Evolutionary conservation across 208 protist species (phyloP), one percentile per base, ranked within the genome.

Genomic region (Acanthamoeba castellanii): DNA sequence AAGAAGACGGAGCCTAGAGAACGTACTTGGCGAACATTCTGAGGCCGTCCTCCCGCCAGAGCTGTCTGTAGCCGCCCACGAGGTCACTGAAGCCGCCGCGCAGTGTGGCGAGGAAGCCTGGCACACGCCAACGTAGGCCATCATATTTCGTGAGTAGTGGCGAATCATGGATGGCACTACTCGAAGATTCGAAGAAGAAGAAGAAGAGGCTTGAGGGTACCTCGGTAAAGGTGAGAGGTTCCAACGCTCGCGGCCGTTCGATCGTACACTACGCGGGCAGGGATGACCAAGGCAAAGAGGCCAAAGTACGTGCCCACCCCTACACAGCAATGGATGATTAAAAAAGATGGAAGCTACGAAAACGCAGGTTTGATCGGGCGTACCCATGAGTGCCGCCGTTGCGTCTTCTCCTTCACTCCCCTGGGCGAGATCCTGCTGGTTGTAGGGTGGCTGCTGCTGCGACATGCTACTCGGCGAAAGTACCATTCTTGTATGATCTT

Each of bases 381-480:
- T 52, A 82, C 74, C 74, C 34, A 27, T 3, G 25, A 82, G 74
- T 55, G 68, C 8, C 4, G n/a, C 18, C 32, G 68, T 82, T 82
- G 74, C 0, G 9, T 82, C 37, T n/a, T 82, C 74, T 8, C 16
- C 34, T 13, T 34, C 30, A 22, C 70, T n/a, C 2, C 18, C 18
- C 3, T 52, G 37, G 13, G 68, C 22, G 7, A 45, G 8, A 27
- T 52, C 74, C 37, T 82, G 74, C 32, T 82, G 74, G 16, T 42
- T 42, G 74, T 82, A 82, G 37, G 74, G 74, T 14, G 74, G 72
- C 72, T 81, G 74, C 22, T 76, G 68, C 22, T 76, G 68, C 22
- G 74, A 25, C 9, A 82, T 82, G 42, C 74, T 82, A 34, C 2
- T 82, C 34, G 74, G 37, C 11, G 74, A 82, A 34, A 82, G 74